Evolutionary conservation across 768 basidiomycete genomes (phyloP).

Genomic region (Scleroderma bovista): DNA sequence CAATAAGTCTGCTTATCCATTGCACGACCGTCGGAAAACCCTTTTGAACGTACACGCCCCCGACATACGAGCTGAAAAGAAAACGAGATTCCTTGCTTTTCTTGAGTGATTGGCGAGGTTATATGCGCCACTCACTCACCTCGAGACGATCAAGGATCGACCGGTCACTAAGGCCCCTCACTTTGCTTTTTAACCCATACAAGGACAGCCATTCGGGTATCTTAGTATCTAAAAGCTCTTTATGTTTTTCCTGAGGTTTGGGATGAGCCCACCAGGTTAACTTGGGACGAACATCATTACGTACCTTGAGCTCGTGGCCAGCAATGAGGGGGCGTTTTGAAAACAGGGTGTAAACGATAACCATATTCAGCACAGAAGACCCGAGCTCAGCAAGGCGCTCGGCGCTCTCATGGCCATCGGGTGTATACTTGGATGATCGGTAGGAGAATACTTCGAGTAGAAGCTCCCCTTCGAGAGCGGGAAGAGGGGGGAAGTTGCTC

Average conservation of each 20-base stretch:
- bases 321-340: conserved; percentile 38
- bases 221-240: conserved; percentile 31
- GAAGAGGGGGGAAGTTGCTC: conserved; percentile 41
- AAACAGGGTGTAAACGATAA: conserved; percentile 47
- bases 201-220: conserved; percentile 44
- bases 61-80: conserved; percentile 59
- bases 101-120: conserved; percentile 3
- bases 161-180: conserved; percentile 40
- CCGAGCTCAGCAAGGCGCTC: conserved; percentile 60
- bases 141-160: conserved; percentile 32
- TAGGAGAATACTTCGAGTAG: conserved; percentile 58
- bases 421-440: conserved; percentile 30
- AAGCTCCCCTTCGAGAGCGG: conserved; percentile 51
- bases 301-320: conserved; percentile 40
- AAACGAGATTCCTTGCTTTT: conserved; percentile 45
- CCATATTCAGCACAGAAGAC: conserved; percentile 43
- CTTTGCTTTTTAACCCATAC: conserved; percentile 49
- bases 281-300: conserved; percentile 9
- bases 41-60: conserved; percentile 57
- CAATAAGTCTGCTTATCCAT: conserved; percentile 57
- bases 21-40: conserved; percentile 44
- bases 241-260: conserved; percentile 16
- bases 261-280: neutral
- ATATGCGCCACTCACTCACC: conserved; percentile 16
- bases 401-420: conserved; percentile 46